phyloP scores from a whole-genome alignment of 768 basidiomycete species.

The Tulasnella sp. region DNA sequence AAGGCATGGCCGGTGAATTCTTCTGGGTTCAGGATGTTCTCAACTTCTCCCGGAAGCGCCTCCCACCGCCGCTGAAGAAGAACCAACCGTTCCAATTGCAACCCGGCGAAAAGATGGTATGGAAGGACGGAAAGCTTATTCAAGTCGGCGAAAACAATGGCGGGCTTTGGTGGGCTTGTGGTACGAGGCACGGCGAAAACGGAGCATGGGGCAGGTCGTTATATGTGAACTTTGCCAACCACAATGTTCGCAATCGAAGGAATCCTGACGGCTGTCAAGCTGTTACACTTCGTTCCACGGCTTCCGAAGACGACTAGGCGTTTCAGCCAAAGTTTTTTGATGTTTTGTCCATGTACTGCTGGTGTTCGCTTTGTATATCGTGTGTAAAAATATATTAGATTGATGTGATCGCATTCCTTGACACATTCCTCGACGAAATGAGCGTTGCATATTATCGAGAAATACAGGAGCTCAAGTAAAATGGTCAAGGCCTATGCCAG shows the following conservation, averaged over 20 bases:
- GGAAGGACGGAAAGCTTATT: neutral
- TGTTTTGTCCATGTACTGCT: neutral
- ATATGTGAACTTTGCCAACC: slow-evolving; percentile 10
- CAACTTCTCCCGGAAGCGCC: neutral
- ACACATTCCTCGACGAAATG: neutral
- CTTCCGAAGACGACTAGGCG: neutral
- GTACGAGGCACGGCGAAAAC: neutral
- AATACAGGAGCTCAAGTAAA: neutral
- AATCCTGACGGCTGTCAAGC: slow-evolving; percentile 11
- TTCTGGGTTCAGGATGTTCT: slow-evolving; percentile 5
- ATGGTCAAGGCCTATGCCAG: neutral
- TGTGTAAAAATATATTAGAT: neutral
- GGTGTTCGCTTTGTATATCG: neutral
- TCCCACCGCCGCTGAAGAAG: slow-evolving; percentile 9
- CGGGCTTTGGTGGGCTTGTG: slow-evolving; percentile 15
- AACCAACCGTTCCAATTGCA: neutral
- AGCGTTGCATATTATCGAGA: neutral
- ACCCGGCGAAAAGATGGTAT: neutral
- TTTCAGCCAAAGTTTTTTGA: neutral
- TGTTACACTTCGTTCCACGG: neutral
- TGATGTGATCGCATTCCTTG: neutral
- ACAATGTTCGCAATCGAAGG: slow-evolving; percentile 3
- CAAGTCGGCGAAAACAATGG: slow-evolving; percentile 9
- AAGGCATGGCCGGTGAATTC: slow-evolving; percentile 10
- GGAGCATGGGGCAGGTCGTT: neutral